Base-by-base conservation (phyloP, 2,329 filamentous ascomycete genomes). In the Arthrobotrys musiformis region DNA sequence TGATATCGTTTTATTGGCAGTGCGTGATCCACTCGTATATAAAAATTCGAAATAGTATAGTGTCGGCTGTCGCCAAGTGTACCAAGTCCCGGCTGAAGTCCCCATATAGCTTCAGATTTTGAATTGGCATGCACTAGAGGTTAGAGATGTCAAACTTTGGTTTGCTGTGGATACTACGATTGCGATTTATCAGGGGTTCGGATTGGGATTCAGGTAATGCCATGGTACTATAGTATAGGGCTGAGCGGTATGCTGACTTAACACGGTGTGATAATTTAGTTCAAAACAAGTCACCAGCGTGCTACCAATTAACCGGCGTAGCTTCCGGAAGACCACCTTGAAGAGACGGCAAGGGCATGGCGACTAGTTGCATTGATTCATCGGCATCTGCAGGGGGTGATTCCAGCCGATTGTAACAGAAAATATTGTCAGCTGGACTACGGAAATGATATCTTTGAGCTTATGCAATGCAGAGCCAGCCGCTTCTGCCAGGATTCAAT, bases 391-490 rank as follows among this genome's bases (percentile, higher is more conserved):
- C 52, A 40, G 33, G 28, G 5, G 17, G 33, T 24, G 4, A 22
- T 58, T n/a, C 17, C 24, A 24, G 26, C 52, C 52, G 50, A 52
- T 54, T 58, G 52, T 24, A 22, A 37, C 28, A 35, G 33, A 24
- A 24, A 24, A 19, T n/a, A n/a, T 9, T 37, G n/a, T 58, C 52
- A 58, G 52, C 52, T 58, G 52, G 50, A 22, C 17, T 24, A 37
- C 30, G 30, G 8, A 15, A 24, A 30, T 24, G 24, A 4, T 35
- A 26, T 13, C 2, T 17, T 58, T 4, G n/a, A 37, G n/a, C 4
- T 54, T 33, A 37, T 58, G 33, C 33, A 26, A 58, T 58, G 52
- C 52, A 58, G 22, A 24, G 6, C 52, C 6, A 58, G 52, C 33
- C n/a, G 6, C 33, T 13, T 58, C 11, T 58, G 4, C 52, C n/a